Evolutionary conservation across 2,329 filamentous ascomycete genomes (phyloP).

Genomic region (Mycosphaerella sp.): DNA sequence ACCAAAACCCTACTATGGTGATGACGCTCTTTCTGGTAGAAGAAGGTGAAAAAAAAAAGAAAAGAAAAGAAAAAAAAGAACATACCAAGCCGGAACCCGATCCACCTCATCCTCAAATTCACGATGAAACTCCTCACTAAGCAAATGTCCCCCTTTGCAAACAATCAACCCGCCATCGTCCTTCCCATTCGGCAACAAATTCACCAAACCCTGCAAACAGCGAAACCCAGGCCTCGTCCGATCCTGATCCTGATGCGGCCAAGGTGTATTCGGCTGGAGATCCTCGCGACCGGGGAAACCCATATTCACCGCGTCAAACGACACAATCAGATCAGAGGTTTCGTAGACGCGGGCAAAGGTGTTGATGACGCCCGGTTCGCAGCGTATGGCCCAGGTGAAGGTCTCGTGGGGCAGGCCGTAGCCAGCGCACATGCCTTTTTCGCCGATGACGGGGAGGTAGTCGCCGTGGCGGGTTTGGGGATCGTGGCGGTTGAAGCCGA

Average conservation of each 20-base stretch:
- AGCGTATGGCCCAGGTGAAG: conserved; percentile 47
- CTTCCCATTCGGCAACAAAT: conserved; percentile 37
- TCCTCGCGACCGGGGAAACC: conserved; percentile 40
- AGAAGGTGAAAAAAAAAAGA: too few species aligned
- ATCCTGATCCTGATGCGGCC: conserved; percentile 46
- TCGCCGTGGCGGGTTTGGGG: conserved; percentile 33
- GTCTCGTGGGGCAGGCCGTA: conserved; percentile 47
- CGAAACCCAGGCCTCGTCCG: conserved; percentile 44
- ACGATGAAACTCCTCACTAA: conserved; percentile 33
- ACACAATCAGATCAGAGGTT: conserved; percentile 45
- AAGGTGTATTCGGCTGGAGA: conserved; percentile 38
- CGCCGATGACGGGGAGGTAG: conserved; percentile 38
- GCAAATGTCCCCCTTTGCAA: conserved; percentile 31
- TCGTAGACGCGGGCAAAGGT: conserved; percentile 45
- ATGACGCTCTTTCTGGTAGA: too few species aligned
- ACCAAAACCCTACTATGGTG: too few species aligned
- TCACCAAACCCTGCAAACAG: conserved; percentile 49
- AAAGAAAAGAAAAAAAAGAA: background rate
- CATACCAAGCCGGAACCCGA: conserved; percentile 29
- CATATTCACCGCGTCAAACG: conserved; percentile 46
- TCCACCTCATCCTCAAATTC: conserved; percentile 25
- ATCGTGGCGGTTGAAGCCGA: conserved; percentile 37
- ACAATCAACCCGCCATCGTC: conserved; percentile 37
- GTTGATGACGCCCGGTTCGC: conserved; percentile 43
- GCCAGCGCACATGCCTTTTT: conserved; percentile 46